Percentiles rank a stretch among this genome's conserved stretches.
These are phyloP conservation scores for Orbilia oligospora DNA, from an alignment of 2,329 filamentous ascomycete genomes.

Conservation along the genomic window DNA sequence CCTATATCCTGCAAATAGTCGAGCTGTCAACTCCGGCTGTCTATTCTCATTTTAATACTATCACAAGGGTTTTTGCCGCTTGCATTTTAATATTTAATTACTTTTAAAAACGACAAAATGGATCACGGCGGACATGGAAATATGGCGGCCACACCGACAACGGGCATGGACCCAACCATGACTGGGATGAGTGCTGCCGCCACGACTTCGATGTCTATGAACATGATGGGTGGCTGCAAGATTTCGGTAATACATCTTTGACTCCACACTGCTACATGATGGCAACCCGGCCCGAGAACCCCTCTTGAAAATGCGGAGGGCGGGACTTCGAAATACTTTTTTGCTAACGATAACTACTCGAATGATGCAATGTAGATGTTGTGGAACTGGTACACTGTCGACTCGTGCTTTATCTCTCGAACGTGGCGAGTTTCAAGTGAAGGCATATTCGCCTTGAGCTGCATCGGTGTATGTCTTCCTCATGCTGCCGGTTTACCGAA, in stretches of 20 bases:
- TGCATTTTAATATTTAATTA: slow-evolving; percentile 7
- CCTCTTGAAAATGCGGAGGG: neutral
- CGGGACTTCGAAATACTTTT: neutral
- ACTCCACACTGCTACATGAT: neutral
- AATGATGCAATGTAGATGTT: slow-evolving; percentile 74
- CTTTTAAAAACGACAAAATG: slow-evolving; percentile 31
- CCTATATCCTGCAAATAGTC: neutral
- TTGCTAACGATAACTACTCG: slow-evolving; percentile 7
- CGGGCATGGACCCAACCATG: slow-evolving; percentile 49
- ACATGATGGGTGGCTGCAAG: slow-evolving; percentile 57
- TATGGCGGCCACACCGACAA: slow-evolving; percentile 33
- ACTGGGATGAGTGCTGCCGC: slow-evolving; percentile 47
- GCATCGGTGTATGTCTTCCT: slow-evolving; percentile 74
- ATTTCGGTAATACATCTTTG: slow-evolving; percentile 48
- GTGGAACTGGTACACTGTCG: slow-evolving; percentile 83
- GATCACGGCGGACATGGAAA: slow-evolving; percentile 23
- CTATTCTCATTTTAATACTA: neutral
- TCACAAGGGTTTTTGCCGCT: neutral
- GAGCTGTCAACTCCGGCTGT: neutral
- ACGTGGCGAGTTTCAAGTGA: slow-evolving; percentile 79
- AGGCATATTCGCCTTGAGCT: slow-evolving; percentile 83
- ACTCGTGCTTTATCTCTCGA: slow-evolving; percentile 79
- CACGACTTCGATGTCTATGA: slow-evolving; percentile 43
- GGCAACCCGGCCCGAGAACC: slow-evolving; percentile 1
- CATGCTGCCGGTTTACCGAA: neutral